phyloP scores from a whole-genome alignment of 2,329 filamentous ascomycete species.

The Colletotrichum lupini region DNA sequence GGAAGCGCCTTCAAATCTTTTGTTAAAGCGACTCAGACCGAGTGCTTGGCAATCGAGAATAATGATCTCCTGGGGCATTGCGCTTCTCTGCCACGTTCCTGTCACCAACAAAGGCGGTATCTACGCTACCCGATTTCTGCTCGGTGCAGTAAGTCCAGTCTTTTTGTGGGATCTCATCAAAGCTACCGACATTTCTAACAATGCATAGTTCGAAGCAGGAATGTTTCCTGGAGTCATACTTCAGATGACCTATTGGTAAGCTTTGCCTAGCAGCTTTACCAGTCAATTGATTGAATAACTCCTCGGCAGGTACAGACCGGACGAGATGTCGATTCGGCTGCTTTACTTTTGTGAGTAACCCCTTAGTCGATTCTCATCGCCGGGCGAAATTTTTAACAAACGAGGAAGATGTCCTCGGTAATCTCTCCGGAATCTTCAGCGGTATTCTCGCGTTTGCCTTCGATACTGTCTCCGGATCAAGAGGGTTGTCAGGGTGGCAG shows the following conservation, averaged over 20 bases:
- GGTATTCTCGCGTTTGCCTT: conserved; percentile 57
- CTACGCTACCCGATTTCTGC: conserved; percentile 50
- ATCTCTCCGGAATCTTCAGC: conserved; percentile 52
- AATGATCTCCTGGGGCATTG: conserved; percentile 52
- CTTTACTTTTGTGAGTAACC: conserved; percentile 55
- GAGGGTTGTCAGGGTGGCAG: conserved; percentile 49
- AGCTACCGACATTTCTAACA: not conserved
- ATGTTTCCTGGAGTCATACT: conserved; percentile 55
- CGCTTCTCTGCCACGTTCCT: conserved; percentile 46
- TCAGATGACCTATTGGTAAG: conserved; percentile 56
- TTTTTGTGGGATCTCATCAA: conserved; percentile 40
- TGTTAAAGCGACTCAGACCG: conserved; percentile 51
- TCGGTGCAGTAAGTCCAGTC: conserved; percentile 46
- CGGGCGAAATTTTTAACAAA: not conserved
- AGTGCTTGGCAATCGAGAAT: conserved; percentile 54
- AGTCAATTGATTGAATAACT: not conserved
- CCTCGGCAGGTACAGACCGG: conserved; percentile 50
- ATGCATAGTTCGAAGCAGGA: conserved; percentile 48
- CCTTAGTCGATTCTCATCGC: too few relatives aligned
- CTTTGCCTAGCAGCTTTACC: not conserved
- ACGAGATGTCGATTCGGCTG: conserved; percentile 57
- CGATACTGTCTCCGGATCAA: conserved; percentile 48
- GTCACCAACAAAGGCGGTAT: conserved; percentile 51
- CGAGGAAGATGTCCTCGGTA: conserved; percentile 50
- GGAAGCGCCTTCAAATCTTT: conserved; percentile 53